Base-by-base conservation (phyloP, 169 alveolate genomes). In the Eimeria acervulina region DNA sequence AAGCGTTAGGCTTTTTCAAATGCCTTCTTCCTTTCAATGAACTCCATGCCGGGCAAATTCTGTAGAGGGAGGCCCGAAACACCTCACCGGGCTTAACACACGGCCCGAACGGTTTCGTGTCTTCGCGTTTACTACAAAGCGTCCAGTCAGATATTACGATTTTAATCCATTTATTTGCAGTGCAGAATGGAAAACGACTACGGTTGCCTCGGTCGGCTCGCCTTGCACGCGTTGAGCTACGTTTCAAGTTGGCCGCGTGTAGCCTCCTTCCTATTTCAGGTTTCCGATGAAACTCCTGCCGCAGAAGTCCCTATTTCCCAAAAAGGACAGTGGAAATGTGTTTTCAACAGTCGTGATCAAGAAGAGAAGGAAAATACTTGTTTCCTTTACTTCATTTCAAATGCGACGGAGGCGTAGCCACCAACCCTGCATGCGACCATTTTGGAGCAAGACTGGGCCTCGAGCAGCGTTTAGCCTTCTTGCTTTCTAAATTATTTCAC, bases 341-440 rank as follows among this genome's bases (percentile, higher is more conserved):
- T 42, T 40, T 40, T 40, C 6, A 74, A 23, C 17, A 21, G 61
- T 19, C 0, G 0, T 13, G 12, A 23, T 40, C 15, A 1, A 13
- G 31, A 6, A 74, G 61, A 19, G 15, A 19, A 36, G 19, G 40
- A 36, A 23, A 40, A 23, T 74, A 1, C 23, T 17, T 5, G 10
- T 6, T 40, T 19, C 19, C 0, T 40, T 7, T 42, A 74, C 85
- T 21, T 26, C 33, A 38, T 40, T 74, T 21, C 61, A 3, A 74
- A 74, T 38, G 85, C 51, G 85, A 74, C 85, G 59, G 6, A 40
- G 59, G 15, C 59, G 85, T 2, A 38, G 85, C 85, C 85, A 21
- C 85, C 85, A 38, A 42, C 85, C 61, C 55, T 74, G 85, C 85
- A 74, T 74, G 85, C 85, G 59, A 38, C 85, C 85, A 74, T 17